A percentile compares a stretch with the other conserved stretches of the same genome.
phyloP scores from a whole-genome alignment of 2,329 filamentous ascomycete species.

The Sarocladium oryzae region DNA sequence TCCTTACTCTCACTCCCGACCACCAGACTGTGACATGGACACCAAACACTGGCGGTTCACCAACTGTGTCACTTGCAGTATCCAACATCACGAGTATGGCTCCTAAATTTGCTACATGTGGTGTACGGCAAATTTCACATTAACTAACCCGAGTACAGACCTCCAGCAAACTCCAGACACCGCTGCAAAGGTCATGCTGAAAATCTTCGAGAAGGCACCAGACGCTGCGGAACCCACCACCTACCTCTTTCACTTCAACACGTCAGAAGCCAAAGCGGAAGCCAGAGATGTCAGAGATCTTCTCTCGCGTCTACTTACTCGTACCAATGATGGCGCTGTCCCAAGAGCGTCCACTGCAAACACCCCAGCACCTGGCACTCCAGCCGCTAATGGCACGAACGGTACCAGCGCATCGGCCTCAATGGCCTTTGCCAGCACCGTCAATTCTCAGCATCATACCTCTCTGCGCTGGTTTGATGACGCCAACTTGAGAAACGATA shows the following conservation, averaged over 20 bases:
- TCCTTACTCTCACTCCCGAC: constrained; percentile 68
- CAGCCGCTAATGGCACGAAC: constrained; percentile 20
- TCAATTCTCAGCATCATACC: constrained; percentile 42
- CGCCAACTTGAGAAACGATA: constrained; percentile 66
- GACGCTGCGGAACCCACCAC: constrained; percentile 54
- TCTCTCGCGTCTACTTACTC: constrained; percentile 73
- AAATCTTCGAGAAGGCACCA: constrained; percentile 71
- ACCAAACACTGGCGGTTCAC: constrained; percentile 56
- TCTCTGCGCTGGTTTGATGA: constrained; percentile 74
- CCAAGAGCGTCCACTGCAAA: constrained; percentile 36
- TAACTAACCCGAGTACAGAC: constrained; percentile 49
- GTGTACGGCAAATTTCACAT: neutral
- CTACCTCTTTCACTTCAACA: constrained; percentile 88
- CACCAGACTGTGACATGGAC: constrained; percentile 75
- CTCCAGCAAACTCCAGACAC: constrained; percentile 89
- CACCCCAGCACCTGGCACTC: constrained; percentile 14
- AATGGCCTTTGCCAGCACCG: constrained; percentile 72
- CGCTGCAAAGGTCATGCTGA: constrained; percentile 88
- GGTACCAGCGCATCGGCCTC: constrained; percentile 52
- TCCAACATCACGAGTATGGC: constrained; percentile 73
- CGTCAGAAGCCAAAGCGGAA: constrained; percentile 69
- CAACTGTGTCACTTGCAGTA: constrained; percentile 63
- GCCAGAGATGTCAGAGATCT: constrained; percentile 80
- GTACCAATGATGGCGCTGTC: constrained; percentile 46
- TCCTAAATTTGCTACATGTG: neutral